Percentiles rank a stretch among this genome's conserved stretches.
Conservation (phyloP, 2,329 filamentous ascomycete species). For the Ascochyta clinopodiicola region DNA sequence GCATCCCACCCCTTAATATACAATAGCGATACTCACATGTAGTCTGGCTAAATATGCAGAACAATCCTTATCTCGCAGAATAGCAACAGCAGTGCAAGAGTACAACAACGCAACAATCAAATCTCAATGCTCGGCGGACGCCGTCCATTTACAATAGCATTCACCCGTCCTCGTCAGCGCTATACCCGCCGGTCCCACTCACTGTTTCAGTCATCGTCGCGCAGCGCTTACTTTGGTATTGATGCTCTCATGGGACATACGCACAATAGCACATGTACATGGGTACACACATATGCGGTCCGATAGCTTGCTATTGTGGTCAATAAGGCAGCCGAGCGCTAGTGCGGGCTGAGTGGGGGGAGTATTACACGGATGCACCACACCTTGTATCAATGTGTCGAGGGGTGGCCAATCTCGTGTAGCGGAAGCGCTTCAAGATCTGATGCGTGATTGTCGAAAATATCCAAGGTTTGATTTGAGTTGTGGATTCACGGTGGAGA, state of each 20-base stretch:
- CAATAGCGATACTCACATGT: neutral
- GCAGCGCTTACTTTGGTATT: neutral
- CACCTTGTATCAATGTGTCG: neutral
- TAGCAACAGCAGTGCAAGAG: neutral
- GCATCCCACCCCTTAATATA: neutral
- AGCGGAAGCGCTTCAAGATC: neutral
- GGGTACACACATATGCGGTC: neutral
- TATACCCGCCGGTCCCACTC: slow-evolving; percentile 2
- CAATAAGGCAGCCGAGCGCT: slow-evolving; percentile 13
- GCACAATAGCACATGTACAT: slow-evolving; percentile 34
- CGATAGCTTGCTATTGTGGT: slow-evolving; percentile 16
- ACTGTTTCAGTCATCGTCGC: neutral
- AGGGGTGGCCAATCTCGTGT: neutral
- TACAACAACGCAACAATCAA: neutral
- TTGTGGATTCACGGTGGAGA: neutral
- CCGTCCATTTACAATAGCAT: neutral
- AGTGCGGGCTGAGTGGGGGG: neutral
- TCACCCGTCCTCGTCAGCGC: neutral
- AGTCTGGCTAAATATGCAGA: neutral
- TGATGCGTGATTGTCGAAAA: neutral
- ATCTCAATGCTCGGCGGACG: neutral
- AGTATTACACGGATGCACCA: neutral
- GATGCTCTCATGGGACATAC: slow-evolving; percentile 23
- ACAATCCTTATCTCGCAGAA: neutral
- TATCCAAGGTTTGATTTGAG: neutral